Percentiles rank a stretch among this genome's conserved stretches.
Evolutionary conservation across 1,284 basidiomycete genomes (phyloP).

Genomic region (Trametes sp.): DNA sequence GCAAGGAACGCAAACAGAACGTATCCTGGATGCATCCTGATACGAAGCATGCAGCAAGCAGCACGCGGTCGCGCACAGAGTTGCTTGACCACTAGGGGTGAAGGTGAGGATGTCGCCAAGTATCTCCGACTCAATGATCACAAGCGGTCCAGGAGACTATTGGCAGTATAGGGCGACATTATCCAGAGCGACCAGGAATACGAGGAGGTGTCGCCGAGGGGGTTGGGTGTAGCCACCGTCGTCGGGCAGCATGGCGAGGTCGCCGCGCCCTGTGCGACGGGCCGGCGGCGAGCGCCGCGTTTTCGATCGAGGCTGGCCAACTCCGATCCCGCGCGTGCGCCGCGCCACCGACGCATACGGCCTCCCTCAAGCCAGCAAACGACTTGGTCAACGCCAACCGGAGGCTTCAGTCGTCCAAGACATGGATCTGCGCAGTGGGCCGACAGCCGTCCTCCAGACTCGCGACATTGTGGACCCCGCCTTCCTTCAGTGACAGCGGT

Average conservation of each 20-base stretch:
- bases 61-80: background rate
- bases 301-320: constrained; percentile 10
- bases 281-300: constrained; percentile 8
- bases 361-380: background rate
- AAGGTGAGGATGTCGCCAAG: background rate
- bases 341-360: background rate
- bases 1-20: background rate
- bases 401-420: too few species aligned
- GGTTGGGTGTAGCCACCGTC: background rate
- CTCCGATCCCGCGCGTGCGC: constrained; percentile 10
- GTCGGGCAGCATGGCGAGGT: constrained; percentile 8
- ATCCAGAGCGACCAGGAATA: background rate
- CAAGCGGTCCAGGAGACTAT: background rate
- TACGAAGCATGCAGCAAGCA: background rate
- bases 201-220: background rate
- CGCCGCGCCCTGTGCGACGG: background rate
- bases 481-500: too few species aligned
- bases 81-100: too few species aligned
- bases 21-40: background rate
- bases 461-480: too few species aligned
- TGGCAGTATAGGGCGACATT: background rate
- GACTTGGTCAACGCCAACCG: background rate
- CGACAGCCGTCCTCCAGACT: too few species aligned
- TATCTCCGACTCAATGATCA: background rate
- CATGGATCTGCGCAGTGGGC: too few species aligned